phyloP scores from a whole-genome alignment of 2,329 filamentous ascomycete species.

The Dothidotthia symphoricarpi region DNA sequence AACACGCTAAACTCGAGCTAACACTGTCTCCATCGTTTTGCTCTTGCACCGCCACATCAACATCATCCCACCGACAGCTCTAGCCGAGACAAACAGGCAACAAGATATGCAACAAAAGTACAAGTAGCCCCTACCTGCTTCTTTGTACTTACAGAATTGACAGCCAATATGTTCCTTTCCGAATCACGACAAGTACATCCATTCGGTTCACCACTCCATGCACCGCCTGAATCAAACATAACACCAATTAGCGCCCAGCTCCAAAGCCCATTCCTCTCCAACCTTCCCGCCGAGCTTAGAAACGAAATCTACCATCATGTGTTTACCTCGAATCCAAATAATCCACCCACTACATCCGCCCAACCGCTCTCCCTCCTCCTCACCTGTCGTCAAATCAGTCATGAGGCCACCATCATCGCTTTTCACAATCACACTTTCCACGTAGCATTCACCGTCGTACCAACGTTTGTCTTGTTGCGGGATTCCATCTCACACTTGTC shows the following conservation, averaged over 20 bases:
- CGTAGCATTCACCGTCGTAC: not conserved
- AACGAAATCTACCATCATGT: conserved; percentile 10
- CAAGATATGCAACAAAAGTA: not conserved
- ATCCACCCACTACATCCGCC: not conserved
- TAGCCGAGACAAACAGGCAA: conserved; percentile 1
- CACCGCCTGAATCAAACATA: no score
- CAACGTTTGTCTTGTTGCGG: not conserved
- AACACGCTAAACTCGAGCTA: no score
- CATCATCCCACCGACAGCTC: no score
- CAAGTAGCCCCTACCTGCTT: not conserved
- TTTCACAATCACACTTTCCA: conserved; percentile 7
- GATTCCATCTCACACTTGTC: not conserved
- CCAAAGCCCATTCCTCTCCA: conserved; percentile 5
- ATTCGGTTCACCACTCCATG: not conserved
- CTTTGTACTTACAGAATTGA: no score
- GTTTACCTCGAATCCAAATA: conserved; percentile 1
- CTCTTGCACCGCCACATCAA: not conserved
- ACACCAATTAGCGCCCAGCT: not conserved
- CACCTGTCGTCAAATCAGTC: conserved; percentile 6
- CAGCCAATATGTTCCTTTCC: not conserved
- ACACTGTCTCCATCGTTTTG: no score
- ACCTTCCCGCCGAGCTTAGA: conserved; percentile 8
- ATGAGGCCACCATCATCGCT: conserved; percentile 8
- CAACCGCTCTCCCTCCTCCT: conserved; percentile 12
- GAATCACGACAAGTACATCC: not conserved